Percentiles rank a stretch among this genome's conserved stretches.
phyloP scores from a whole-genome alignment of 148 eudicot species.

The Rhododendron ferrugineum region DNA sequence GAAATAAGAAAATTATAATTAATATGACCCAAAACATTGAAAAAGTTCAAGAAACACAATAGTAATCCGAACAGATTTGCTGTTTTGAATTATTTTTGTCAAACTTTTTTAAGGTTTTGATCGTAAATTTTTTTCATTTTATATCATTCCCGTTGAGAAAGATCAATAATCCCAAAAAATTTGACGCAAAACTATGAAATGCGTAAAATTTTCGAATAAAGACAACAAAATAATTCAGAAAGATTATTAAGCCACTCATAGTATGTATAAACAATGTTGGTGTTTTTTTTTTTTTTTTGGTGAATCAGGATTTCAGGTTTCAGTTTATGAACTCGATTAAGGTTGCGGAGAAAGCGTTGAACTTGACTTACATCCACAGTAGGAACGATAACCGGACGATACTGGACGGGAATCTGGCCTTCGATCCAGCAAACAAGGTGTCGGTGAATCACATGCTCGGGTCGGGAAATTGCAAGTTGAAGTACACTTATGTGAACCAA shows the following conservation, averaged over 20 bases:
- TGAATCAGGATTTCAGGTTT: constrained; percentile 67
- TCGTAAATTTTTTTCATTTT: too few species aligned
- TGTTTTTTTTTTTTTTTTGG: not conserved
- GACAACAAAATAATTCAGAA: not conserved
- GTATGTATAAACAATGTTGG: not conserved
- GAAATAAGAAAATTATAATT: not conserved
- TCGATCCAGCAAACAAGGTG: constrained; percentile 73
- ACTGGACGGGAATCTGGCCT: constrained; percentile 59
- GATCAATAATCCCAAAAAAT: not conserved
- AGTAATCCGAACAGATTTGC: not conserved
- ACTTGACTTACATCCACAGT: constrained; percentile 63
- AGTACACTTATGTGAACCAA: constrained; percentile 59
- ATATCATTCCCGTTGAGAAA: not conserved
- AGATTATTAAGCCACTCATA: not conserved
- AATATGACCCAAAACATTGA: not conserved
- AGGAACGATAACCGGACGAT: constrained; percentile 57
- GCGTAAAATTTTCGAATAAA: not conserved
- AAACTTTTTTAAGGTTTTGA: not conserved
- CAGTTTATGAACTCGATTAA: constrained; percentile 76
- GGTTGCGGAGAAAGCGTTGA: constrained; percentile 71
- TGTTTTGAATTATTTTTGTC: too few species aligned
- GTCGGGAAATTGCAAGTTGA: constrained; percentile 59
- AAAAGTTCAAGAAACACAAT: not conserved
- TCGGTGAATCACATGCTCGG: constrained; percentile 68
- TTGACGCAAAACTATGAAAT: not conserved